Base-by-base conservation (phyloP, 805 yeast species). In the Saccharomyces jurei region DNA sequence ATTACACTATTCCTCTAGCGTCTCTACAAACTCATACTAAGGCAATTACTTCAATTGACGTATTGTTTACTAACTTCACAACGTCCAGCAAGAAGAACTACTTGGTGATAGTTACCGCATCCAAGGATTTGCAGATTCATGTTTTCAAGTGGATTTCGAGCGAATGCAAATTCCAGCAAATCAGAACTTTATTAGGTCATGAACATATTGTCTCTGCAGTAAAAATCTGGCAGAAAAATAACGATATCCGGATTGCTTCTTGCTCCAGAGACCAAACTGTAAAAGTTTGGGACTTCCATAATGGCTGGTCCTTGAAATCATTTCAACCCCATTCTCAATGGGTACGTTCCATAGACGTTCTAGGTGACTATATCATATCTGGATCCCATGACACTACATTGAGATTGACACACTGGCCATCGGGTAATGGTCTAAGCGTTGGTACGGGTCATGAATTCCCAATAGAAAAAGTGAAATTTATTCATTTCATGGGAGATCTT, bases 241-340 rank as follows among this genome's bases (percentile, higher is more conserved):
- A 77, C 32, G 79, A 82, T 2, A 70, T 72, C 28, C 74, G 74
- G 14, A 64, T 85, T 17, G 79, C 83, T 52, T 80, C 86, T 11
- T 81, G 82, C 30, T 83, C 89, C 1, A 72, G 91, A 54, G 92
- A 86, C 63, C 74, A 73, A 6, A 65, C 83, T 1, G 77, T 84
- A 6, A 82, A 78, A 60, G 62, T 81, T 2, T 86, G 91, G 91
- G 87, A 87, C 67, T 63, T 85, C 6, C 69, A 74, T 2, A 76
- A 81, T 3, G 96, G 96, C 0, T 82, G 81, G 76, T 81, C 89
- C 56, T 60, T 81, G 17, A 77, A 78, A 56, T 81, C 87, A 0
- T 81, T 89, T 54, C 76, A 79, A 14, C 92, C 91, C 1, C 97
- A 91, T 69, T 79, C 87, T 9, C 96, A 89, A 59, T 91, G 97